Conservation (phyloP, 805 yeast genomes). For the Saccharomycopsis fermentans region DNA sequence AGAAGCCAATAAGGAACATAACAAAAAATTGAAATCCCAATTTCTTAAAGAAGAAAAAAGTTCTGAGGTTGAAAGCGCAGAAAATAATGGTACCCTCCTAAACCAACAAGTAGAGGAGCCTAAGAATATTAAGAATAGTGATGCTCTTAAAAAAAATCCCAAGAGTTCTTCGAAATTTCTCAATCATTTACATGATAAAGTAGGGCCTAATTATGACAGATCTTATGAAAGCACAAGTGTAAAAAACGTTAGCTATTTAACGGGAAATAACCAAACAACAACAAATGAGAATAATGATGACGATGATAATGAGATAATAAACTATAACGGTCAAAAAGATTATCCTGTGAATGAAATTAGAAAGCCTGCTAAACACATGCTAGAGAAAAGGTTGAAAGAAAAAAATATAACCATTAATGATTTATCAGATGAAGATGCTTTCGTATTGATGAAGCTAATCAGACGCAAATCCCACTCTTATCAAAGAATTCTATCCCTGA, state of each 20-base stretch:
- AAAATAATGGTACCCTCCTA: not conserved
- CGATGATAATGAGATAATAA: not conserved
- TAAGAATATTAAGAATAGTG: not conserved
- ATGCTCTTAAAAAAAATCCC: not conserved
- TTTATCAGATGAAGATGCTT: constrained; percentile 38
- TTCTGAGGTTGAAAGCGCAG: not conserved
- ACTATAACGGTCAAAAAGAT: constrained; percentile 1
- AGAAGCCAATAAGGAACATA: not conserved
- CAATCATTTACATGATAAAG: not conserved
- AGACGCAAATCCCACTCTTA: constrained; percentile 31
- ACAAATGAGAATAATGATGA: not conserved
- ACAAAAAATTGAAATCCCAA: constrained; percentile 5
- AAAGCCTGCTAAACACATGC: not conserved
- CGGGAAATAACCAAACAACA: not conserved
- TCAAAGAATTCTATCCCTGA: constrained; percentile 32
- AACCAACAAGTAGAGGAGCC: not conserved
- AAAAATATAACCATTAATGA: constrained; percentile 2
- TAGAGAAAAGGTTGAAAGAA: not conserved
- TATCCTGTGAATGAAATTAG: not conserved
- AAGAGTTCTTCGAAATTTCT: not conserved
- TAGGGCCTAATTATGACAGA: not conserved
- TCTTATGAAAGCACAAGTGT: not conserved
- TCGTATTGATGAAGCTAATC: constrained; percentile 45
- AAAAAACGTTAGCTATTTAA: not conserved
- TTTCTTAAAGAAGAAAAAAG: not conserved